Base-by-base conservation (phyloP, 305 asterid species). In the Fraxinus albicans region DNA sequence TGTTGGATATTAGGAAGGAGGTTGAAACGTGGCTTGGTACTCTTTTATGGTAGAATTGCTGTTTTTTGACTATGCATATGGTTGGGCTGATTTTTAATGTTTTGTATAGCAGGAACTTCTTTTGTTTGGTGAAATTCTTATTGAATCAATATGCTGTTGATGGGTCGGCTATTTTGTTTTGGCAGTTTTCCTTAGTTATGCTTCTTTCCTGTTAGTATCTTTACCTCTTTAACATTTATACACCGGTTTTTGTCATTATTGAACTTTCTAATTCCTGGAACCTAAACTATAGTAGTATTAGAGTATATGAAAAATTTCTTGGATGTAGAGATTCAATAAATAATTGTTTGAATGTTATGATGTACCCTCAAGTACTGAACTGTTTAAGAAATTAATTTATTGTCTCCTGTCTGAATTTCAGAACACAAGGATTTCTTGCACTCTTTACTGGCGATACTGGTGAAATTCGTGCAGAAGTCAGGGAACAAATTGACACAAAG, bases 361-460 rank as follows among this genome's bases (percentile, higher is more conserved):
- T 42, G 12, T 40, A 40, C 47, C 0, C 23, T 44, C 25, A 2
- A 19, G 10, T 27, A 70, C 13, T 65, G 10, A 27, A 69, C 53
- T 3, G 23, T 77, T n/a, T 13, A 35, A 36, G 63, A 21, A 25
- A 53, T 63, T 38, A 29, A 76, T 72, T 13, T 47, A 9, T 77
- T 34, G 9, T 35, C 67, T 50, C 76, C 77, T 84, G 6, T 86
- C 73, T 74, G 81, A 65, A 78, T 84, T 83, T 77, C 93, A 94
- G 99, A 89, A 96, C 98, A 4, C 99, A 96, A 86, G 99, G 98
- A 13, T 96, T 96, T 84, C 86, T 96, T 60, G 98, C 99, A 19
- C 92, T 96, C 76, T 96, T 96, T 84, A 94, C 98, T 3, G 99
- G 99, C 23, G 98, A 96, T 81, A 96, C 99, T 0, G 99, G 98